Conservation (phyloP, 768 basidiomycete genomes). For the Boletus subcaerulescens region DNA sequence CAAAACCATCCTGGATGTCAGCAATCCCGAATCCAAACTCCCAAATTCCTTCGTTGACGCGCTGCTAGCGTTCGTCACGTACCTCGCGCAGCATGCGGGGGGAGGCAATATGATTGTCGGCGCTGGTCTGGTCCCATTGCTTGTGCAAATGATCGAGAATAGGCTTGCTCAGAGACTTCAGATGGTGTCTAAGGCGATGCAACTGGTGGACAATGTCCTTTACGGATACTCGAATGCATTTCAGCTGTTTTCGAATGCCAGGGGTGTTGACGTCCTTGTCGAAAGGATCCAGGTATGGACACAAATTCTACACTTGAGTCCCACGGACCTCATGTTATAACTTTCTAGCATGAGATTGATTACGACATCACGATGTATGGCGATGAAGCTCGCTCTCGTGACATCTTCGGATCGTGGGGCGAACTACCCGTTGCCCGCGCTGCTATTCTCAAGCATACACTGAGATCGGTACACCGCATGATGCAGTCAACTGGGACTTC, state of each 20-base stretch:
- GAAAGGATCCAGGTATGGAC: conserved; percentile 77
- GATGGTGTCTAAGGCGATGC: conserved; percentile 87
- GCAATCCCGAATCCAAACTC: conserved; percentile 58
- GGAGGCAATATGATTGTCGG: conserved; percentile 94
- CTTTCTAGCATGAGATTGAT: conserved; percentile 61
- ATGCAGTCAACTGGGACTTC: conserved; percentile 95
- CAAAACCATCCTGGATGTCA: conserved; percentile 73
- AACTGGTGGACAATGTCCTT: conserved; percentile 87
- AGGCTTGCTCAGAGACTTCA: conserved; percentile 62
- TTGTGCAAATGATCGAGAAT: conserved; percentile 88
- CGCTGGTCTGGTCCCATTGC: conserved; percentile 84
- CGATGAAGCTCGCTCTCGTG: conserved; percentile 39
- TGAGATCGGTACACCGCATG: conserved; percentile 94
- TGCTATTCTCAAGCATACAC: conserved; percentile 82
- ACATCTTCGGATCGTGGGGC: conserved; percentile 55
- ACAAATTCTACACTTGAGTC: not conserved
- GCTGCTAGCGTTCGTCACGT: conserved; percentile 81
- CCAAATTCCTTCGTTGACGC: conserved; percentile 82
- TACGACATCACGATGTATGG: conserved; percentile 58
- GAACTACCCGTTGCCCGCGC: conserved; percentile 66
- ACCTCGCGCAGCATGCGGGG: conserved; percentile 77
- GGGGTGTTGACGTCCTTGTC: conserved; percentile 83
- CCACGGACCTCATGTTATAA: conserved; percentile 6
- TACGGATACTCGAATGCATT: conserved; percentile 89
- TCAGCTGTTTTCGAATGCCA: conserved; percentile 77